Evolutionary conservation across 768 basidiomycete species (phyloP).

Genomic region (Mycena albidolilacea): DNA sequence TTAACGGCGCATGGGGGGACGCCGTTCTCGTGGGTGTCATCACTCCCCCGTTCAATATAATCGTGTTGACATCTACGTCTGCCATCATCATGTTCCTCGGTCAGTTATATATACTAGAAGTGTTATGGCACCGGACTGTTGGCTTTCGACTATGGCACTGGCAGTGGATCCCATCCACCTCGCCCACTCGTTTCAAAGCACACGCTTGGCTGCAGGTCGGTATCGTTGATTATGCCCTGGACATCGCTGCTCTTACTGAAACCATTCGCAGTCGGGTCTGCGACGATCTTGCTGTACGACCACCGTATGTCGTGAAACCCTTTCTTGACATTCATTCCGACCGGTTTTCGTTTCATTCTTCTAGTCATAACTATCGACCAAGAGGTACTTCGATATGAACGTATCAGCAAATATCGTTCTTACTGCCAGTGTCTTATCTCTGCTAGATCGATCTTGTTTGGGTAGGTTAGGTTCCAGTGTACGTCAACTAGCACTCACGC

Average conservation of each 20-base stretch:
- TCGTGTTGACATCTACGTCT: slow-evolving; percentile 8
- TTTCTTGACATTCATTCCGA: background rate
- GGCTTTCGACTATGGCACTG: slow-evolving; percentile 10
- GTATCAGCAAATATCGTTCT: too few relatives aligned
- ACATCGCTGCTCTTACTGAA: background rate
- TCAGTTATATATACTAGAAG: slow-evolving; percentile 11
- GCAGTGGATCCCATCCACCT: background rate
- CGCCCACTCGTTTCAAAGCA: slow-evolving; percentile 17
- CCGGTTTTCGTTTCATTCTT: background rate
- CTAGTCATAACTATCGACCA: slow-evolving; percentile 30
- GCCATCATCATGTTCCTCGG: slow-evolving; percentile 15
- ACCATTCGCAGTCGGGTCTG: slow-evolving; percentile 9
- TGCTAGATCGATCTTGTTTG: slow-evolving; percentile 25
- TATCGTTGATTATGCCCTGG: background rate
- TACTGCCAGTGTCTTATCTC: background rate
- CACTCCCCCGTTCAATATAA: background rate
- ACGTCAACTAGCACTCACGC: slow-evolving; percentile 9
- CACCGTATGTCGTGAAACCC: slow-evolving; percentile 13
- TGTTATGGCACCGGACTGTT: background rate
- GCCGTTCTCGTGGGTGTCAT: background rate
- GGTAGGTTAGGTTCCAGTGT: background rate
- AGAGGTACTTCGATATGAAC: background rate
- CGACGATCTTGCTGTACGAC: slow-evolving; percentile 17
- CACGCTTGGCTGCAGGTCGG: slow-evolving; percentile 26
- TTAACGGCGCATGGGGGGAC: background rate